Base-by-base conservation (phyloP, 2,329 filamentous ascomycete genomes). In the Pseudonectria buxi region DNA sequence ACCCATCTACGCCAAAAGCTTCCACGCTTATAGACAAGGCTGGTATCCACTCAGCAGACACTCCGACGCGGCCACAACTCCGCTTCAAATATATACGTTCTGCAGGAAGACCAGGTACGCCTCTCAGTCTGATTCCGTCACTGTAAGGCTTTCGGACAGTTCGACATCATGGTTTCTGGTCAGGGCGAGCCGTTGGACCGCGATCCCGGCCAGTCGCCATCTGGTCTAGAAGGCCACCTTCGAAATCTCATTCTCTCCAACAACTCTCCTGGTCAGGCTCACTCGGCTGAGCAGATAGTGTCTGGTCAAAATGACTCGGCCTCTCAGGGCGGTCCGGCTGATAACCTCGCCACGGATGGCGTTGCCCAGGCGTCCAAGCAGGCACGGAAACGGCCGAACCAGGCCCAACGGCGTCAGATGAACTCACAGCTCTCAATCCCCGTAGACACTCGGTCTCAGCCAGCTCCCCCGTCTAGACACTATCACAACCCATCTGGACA, bases 401-500 rank as follows among this genome's bases (percentile, higher is more conserved):
- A 82, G 50, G 76, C 77, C 2, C 74, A 81, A 46, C 67, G 77
- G 32, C 70, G 77, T 14, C 74, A 80, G 48, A 76, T 79, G 72
- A 78, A 68, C 37, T 67, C 75, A 4, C 71, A 80, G 44, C 49
- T 78, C 13, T 68, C 72, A 1, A 71, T 80, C 30, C 67, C 74
- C 4, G 65, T 80, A 33, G 72, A 78, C 40, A 55, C 65, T 10
- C 65, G 65, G n/a, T 50, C 58, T 13, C 56, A 60, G 12, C 47
- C 52, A 33, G 41, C 52, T 13, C 45, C 54, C 12, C 39, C 56
- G 28, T 50, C 51, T 15, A 53, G 55, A 18, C 44, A 53, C 11
- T 53, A 59, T 40, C 49, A 49, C 14, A 59, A 54, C 16, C 46
- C 59, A 7, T 43, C 46, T 25, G 51, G 47, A 7, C 51, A 57